A percentile compares a stretch with the other conserved stretches of the same genome.
Conservation (phyloP, 129 eudicot genomes). For the Escallonia rubra region DNA sequence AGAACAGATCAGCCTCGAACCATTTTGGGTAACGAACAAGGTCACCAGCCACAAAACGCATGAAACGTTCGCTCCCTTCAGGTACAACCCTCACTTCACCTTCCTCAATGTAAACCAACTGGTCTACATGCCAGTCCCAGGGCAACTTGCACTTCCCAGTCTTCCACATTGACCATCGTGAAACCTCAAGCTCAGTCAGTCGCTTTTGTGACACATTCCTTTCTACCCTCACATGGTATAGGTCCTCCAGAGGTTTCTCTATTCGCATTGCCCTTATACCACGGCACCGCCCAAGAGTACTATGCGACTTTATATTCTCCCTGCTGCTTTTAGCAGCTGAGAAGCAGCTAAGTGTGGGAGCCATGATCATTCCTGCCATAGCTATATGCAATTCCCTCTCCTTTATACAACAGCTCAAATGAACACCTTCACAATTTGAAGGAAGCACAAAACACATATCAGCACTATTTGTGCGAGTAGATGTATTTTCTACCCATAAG, state of each 20-base stretch:
- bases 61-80: slow-evolving; percentile 73
- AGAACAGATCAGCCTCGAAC: slow-evolving; percentile 95
- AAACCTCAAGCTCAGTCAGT: slow-evolving; percentile 69
- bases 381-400: slow-evolving; percentile 11
- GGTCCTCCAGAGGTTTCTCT: slow-evolving; percentile 82
- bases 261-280: slow-evolving; percentile 42
- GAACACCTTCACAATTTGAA: not conserved
- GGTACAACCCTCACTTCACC: slow-evolving; percentile 99
- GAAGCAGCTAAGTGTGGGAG: slow-evolving; percentile 30
- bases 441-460: not conserved
- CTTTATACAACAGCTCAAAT: slow-evolving; percentile 13
- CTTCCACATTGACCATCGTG: slow-evolving; percentile 90
- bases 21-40: slow-evolving; percentile 90
- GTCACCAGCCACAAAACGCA: slow-evolving; percentile 91
- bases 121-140: slow-evolving; percentile 99
- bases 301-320: slow-evolving; percentile 11
- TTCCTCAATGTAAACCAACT: slow-evolving; percentile 88
- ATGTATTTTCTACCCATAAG: not conserved
- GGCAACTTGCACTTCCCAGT: slow-evolving; percentile 87
- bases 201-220: slow-evolving; percentile 61
- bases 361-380: slow-evolving; percentile 50
- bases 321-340: slow-evolving; percentile 19
- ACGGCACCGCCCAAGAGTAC: slow-evolving; percentile 8
- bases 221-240: slow-evolving; percentile 78
- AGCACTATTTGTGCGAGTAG: not conserved